These are phyloP conservation scores for Stenogyne calaminthoides DNA, from an alignment of 305 asterid genomes.

Conservation along the genomic window DNA sequence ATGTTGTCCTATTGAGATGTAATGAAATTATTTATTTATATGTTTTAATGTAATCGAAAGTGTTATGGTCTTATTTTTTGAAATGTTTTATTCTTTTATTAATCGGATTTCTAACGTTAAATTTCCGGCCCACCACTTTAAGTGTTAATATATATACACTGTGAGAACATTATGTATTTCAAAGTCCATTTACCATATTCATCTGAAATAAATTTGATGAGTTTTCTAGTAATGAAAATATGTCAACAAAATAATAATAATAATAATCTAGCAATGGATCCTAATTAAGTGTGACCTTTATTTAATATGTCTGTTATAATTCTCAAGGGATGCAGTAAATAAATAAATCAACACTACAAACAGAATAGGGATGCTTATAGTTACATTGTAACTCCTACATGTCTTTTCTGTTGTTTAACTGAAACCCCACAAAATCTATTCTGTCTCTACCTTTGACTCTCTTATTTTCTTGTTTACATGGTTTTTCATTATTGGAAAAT, in stretches of 20 bases:
- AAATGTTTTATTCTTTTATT: no score
- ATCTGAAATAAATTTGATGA: not conserved
- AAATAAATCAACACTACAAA: constrained; percentile 29
- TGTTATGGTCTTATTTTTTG: no score
- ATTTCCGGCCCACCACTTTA: no score
- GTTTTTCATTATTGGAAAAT: not conserved
- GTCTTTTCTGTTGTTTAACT: constrained; percentile 35
- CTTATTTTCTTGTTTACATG: constrained; percentile 14
- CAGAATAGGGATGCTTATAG: constrained; percentile 17
- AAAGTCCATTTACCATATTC: not conserved
- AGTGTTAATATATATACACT: no score
- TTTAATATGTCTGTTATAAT: not conserved
- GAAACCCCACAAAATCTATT: constrained; percentile 27
- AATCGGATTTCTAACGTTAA: no score
- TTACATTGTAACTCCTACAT: constrained; percentile 28
- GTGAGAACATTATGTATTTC: not conserved
- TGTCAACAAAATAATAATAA: no score
- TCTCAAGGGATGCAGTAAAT: constrained; percentile 1
- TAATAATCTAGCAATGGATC: no score
- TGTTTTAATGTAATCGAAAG: no score
- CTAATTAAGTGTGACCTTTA: not conserved
- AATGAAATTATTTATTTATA: no score
- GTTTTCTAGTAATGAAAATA: not conserved
- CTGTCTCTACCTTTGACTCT: constrained; percentile 25
- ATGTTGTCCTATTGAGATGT: no score